A percentile compares a stretch with the other conserved stretches of the same genome.
Evolutionary conservation across 2,329 filamentous ascomycete species (phyloP).

Genomic region (Didymella pinodella): DNA sequence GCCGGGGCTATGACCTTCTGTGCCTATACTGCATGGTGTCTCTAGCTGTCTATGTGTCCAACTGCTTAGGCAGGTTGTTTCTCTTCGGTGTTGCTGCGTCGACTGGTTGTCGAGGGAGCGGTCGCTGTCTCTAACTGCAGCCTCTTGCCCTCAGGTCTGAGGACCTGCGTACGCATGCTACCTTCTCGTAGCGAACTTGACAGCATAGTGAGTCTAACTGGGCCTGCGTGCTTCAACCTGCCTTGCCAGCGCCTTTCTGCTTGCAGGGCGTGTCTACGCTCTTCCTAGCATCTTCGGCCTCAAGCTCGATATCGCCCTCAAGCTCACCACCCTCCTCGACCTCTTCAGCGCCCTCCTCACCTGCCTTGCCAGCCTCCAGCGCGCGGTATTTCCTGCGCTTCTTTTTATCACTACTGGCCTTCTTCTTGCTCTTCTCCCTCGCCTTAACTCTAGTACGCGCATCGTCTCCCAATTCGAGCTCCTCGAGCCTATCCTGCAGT

Average conservation of each 20-base stretch:
- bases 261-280: neutral
- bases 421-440: conserved; percentile 70
- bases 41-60: neutral
- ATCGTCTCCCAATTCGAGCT: conserved; percentile 73
- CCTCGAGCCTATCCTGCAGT: conserved; percentile 79
- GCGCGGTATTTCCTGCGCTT: conserved; percentile 74
- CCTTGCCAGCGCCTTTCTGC: conserved; percentile 8
- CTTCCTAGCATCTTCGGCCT: neutral
- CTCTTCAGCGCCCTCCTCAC: conserved; percentile 73
- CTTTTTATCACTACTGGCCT: conserved; percentile 83
- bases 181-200: too few relatives aligned
- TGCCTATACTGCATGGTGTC: neutral
- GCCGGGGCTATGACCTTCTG: too few relatives aligned
- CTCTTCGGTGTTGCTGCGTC: neutral
- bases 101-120: neutral
- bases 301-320: conserved; percentile 48
- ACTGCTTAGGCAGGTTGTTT: too few relatives aligned
- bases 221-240: conserved; percentile 1
- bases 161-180: too few relatives aligned
- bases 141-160: neutral
- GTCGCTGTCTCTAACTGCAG: neutral
- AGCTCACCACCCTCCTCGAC: conserved; percentile 61
- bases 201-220: neutral
- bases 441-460: conserved; percentile 72
- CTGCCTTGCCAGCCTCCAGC: conserved; percentile 19